Evolutionary conservation across 441 rosid species (phyloP).

Genomic region (Biscutella laevigata): DNA sequence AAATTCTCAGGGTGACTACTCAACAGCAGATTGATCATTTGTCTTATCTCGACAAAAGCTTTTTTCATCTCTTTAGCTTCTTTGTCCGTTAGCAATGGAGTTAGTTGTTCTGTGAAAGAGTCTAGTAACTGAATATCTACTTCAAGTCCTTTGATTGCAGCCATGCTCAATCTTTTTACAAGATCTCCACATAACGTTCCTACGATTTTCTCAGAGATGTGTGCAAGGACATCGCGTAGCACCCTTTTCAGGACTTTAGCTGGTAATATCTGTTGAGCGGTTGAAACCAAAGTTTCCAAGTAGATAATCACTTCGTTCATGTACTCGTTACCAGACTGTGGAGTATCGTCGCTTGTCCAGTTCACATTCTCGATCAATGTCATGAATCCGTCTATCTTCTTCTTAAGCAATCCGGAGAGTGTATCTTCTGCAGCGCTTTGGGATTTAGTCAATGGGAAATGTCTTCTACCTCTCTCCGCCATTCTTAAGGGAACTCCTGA

Average conservation of each 20-base stretch:
- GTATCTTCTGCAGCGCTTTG: slow-evolving; percentile 86
- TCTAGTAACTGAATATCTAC: slow-evolving; percentile 72
- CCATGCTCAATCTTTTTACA: slow-evolving; percentile 70
- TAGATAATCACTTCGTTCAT: slow-evolving; percentile 86
- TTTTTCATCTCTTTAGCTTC: slow-evolving; percentile 71
- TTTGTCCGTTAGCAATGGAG: slow-evolving; percentile 60
- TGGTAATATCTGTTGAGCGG: slow-evolving; percentile 91
- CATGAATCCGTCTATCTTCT: slow-evolving; percentile 87
- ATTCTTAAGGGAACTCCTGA: slow-evolving; percentile 85
- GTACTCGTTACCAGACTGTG: slow-evolving; percentile 77
- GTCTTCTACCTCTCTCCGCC: slow-evolving; percentile 89
- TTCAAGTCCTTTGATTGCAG: slow-evolving; percentile 71
- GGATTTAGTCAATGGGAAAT: slow-evolving; percentile 73
- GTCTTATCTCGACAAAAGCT: slow-evolving; percentile 77
- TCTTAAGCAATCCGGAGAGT: slow-evolving; percentile 82
- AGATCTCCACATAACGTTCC: slow-evolving; percentile 59
- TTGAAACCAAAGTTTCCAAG: slow-evolving; percentile 83
- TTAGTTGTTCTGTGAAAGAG: slow-evolving; percentile 69
- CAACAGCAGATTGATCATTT: slow-evolving; percentile 67
- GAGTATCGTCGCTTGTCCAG: slow-evolving; percentile 79
- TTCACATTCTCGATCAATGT: slow-evolving; percentile 81
- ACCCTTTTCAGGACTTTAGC: slow-evolving; percentile 68
- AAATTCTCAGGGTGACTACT: slow-evolving; percentile 89
- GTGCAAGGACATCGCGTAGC: slow-evolving; percentile 64
- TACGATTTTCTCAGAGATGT: slow-evolving; percentile 76